phyloP scores from a whole-genome alignment of 1,284 basidiomycete genomes.

The Cerrena zonata region DNA sequence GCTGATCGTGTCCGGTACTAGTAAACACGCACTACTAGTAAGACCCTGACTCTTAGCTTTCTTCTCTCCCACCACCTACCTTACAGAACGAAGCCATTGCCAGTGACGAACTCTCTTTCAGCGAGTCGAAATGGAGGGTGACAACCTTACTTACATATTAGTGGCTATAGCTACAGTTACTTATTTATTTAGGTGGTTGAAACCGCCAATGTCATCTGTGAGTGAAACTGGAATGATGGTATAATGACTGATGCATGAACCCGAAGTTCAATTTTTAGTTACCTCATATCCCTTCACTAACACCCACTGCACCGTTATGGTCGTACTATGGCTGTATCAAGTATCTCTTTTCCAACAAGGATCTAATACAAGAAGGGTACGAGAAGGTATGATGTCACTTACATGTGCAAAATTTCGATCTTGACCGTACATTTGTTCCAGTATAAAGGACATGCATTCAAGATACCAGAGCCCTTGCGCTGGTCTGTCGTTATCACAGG shows the following conservation, averaged over 20 bases:
- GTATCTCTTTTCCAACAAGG: not conserved
- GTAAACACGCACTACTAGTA: too few relatives aligned
- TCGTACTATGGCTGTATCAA: not conserved
- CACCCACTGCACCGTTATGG: not conserved
- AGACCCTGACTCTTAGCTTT: too few relatives aligned
- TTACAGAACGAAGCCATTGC: too few relatives aligned
- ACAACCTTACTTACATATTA: not conserved
- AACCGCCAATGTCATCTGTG: not conserved
- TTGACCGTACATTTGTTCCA: too few relatives aligned
- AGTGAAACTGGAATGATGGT: too few relatives aligned
- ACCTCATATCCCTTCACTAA: conserved; percentile 1
- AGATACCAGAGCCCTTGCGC: conserved; percentile 15
- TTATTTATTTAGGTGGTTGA: conserved; percentile 1
- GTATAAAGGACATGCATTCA: conserved; percentile 15
- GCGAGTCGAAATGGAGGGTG: conserved; percentile 11
- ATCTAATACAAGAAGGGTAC: conserved; percentile 7
- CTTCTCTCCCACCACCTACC: too few relatives aligned
- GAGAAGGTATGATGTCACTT: too few relatives aligned
- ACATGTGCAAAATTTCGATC: too few relatives aligned
- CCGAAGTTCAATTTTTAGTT: not conserved
- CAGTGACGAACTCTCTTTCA: too few relatives aligned
- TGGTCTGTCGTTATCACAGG: conserved; percentile 17
- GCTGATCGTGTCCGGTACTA: too few relatives aligned
- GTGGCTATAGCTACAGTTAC: not conserved
- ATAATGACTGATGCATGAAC: too few relatives aligned